Conservation (phyloP, 106 monocot genomes). For the Dioscorea dumetorum region DNA sequence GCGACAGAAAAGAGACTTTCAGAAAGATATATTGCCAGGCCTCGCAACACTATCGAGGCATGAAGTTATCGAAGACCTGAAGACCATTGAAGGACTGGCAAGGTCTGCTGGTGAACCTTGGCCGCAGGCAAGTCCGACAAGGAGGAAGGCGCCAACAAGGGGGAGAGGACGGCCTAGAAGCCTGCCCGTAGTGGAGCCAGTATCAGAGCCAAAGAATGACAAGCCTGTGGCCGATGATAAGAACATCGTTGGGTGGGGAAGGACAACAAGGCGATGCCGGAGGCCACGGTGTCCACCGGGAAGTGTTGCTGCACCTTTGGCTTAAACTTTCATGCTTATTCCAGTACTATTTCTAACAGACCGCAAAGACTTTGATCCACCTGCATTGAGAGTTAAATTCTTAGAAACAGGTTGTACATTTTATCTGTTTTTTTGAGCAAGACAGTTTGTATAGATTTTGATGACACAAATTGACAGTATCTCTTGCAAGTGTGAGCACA, state of each 20-base stretch:
- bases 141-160: constrained; percentile 20
- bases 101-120: constrained; percentile 36
- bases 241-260: constrained; percentile 27
- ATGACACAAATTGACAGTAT: too few species aligned
- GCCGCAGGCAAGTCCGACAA: constrained; percentile 17
- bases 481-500: too few species aligned
- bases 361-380: too few species aligned
- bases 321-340: too few species aligned
- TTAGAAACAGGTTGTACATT: too few species aligned
- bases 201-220: constrained; percentile 3
- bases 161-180: constrained; percentile 10
- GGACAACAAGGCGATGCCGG: constrained; percentile 24
- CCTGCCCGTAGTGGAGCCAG: constrained; percentile 5
- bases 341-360: too few species aligned
- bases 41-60: constrained; percentile 51
- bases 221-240: constrained; percentile 12
- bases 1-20: constrained; percentile 61
- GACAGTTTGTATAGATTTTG: too few species aligned
- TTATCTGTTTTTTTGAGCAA: too few species aligned
- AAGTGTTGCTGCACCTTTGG: too few species aligned
- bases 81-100: constrained; percentile 42
- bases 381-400: too few species aligned
- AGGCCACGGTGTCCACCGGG: constrained; percentile 10
- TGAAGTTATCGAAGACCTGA: constrained; percentile 67
- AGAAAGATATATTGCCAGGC: constrained; percentile 73